These are phyloP conservation scores for Lentinula aciculospora DNA, from an alignment of 768 basidiomycete genomes.

Conservation along the genomic window DNA sequence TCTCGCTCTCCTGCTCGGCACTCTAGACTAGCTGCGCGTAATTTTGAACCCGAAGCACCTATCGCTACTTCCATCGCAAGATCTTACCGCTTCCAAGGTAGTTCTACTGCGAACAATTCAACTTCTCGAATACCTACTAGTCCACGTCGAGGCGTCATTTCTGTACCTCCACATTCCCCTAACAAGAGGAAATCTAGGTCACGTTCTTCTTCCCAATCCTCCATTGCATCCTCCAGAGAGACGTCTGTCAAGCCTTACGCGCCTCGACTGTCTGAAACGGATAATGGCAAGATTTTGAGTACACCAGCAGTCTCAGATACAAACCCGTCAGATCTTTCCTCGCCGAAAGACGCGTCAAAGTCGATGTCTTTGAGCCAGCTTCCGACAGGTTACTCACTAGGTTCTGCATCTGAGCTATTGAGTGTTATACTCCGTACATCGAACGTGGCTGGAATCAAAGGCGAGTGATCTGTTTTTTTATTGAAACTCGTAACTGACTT, in stretches of 20 bases:
- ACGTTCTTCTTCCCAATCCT: conserved; percentile 50
- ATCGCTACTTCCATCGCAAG: neutral
- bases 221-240: conserved; percentile 45
- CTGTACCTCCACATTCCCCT: conserved; percentile 5
- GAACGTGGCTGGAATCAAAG: neutral
- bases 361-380: neutral
- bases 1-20: conserved; percentile 10
- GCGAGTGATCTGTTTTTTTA: neutral
- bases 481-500: neutral
- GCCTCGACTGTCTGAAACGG: conserved; percentile 16
- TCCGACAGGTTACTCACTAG: neutral
- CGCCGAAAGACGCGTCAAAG: neutral
- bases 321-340: neutral
- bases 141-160: neutral
- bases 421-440: neutral
- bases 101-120: neutral
- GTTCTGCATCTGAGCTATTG: neutral
- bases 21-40: neutral
- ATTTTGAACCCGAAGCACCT: neutral
- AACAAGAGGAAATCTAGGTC: conserved; percentile 30
- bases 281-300: neutral
- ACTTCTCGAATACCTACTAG: neutral
- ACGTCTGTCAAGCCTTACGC: conserved; percentile 27
- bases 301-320: neutral
- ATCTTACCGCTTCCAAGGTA: neutral